phyloP scores from a whole-genome alignment of 345 rosid species.

The Acer yangbiense region DNA sequence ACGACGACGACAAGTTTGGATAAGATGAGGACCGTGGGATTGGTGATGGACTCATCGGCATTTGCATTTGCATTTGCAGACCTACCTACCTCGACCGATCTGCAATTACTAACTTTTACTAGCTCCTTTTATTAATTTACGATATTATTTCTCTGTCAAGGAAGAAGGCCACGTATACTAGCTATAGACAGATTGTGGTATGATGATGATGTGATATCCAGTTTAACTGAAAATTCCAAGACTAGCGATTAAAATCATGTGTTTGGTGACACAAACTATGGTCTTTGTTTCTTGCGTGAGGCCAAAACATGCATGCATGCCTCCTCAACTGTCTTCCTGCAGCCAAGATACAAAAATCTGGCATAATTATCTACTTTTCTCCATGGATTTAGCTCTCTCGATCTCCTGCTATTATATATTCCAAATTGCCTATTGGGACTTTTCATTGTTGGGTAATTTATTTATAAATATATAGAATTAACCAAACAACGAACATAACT shows the following conservation, averaged over 20 bases:
- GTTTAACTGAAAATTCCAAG: neutral
- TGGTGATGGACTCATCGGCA: slow-evolving; percentile 30
- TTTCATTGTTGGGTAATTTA: neutral
- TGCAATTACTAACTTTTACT: neutral
- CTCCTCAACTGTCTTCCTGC: too few species aligned
- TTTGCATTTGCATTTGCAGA: slow-evolving; percentile 15
- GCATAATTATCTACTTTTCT: too few species aligned
- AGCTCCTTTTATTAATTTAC: neutral
- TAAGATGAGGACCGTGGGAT: slow-evolving; percentile 32
- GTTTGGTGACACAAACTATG: slow-evolving; percentile 5
- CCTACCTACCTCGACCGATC: neutral
- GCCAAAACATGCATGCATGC: neutral
- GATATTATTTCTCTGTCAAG: neutral
- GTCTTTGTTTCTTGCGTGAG: neutral
- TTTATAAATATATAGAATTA: too few species aligned
- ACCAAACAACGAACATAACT: neutral
- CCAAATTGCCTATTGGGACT: neutral
- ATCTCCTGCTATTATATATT: neutral
- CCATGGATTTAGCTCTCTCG: too few species aligned
- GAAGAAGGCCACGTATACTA: neutral
- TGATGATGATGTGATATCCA: neutral
- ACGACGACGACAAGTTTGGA: slow-evolving; percentile 8
- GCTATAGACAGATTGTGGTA: slow-evolving; percentile 2
- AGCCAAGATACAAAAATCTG: too few species aligned
- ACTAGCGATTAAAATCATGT: neutral